Evolutionary conservation across 805 yeast species (phyloP).

Genomic region (Cyberlindnera subsufficiens): DNA sequence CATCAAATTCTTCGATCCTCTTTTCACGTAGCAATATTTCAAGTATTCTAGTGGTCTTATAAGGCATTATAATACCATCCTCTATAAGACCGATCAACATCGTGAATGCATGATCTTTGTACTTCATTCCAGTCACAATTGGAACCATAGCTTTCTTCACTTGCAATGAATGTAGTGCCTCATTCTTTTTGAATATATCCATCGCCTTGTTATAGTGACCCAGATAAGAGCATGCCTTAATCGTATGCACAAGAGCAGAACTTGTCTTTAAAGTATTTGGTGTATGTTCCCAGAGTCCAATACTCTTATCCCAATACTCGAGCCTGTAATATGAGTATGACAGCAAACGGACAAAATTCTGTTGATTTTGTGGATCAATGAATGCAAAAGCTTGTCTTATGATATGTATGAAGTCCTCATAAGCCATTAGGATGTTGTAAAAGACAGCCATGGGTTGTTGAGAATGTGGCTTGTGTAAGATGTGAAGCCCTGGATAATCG

Average conservation of each 20-base stretch:
- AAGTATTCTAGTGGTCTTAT: not conserved
- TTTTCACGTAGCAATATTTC: not conserved
- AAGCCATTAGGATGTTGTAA: slow-evolving; percentile 1
- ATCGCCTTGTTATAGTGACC: slow-evolving; percentile 4
- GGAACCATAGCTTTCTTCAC: slow-evolving; percentile 6
- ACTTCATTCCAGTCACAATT: slow-evolving; percentile 4
- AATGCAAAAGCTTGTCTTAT: not conserved
- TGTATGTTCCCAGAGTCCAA: slow-evolving; percentile 6
- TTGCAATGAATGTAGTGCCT: slow-evolving; percentile 1
- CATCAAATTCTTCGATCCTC: slow-evolving; percentile 7
- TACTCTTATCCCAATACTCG: slow-evolving; percentile 1
- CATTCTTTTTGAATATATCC: not conserved
- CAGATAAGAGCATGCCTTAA: slow-evolving; percentile 8
- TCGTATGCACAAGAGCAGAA: slow-evolving; percentile 2
- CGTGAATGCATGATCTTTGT: slow-evolving; percentile 2
- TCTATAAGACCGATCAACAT: not conserved
- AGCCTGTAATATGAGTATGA: slow-evolving; percentile 10
- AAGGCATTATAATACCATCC: slow-evolving; percentile 1
- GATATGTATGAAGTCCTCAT: not conserved
- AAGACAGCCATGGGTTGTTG: slow-evolving; percentile 1
- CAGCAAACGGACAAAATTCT: slow-evolving; percentile 1
- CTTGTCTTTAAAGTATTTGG: not conserved
- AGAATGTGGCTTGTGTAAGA: slow-evolving; percentile 7
- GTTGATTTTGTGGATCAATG: not conserved
- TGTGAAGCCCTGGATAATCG: slow-evolving; percentile 3